Base-by-base conservation (phyloP, 345 rosid species). In the Fremontodendron californicum region DNA sequence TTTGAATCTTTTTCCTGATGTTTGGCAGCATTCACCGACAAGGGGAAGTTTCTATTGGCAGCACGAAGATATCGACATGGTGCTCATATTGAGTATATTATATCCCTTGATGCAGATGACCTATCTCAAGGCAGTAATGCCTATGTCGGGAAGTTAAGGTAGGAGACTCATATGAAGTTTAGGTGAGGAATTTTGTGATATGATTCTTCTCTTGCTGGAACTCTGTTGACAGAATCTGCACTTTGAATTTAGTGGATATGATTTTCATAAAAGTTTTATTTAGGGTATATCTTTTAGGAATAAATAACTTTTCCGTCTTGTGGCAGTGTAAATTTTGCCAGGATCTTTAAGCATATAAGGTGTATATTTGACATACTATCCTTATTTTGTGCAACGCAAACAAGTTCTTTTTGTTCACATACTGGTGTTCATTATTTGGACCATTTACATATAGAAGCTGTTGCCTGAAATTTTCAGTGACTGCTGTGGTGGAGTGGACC, bases 101-200 rank as follows among this genome's bases (percentile, higher is more conserved):
- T 95, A 73, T 91, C 99, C 54, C 94, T 91, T 82, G 93, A 92
- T 73, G 89, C 90, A 11, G 87, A 86, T 74, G 99, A 95, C 78
- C 43, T 91, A 83, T 95, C 99, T 37, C 99, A 93, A 89, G 96
- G 94, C 82, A 93, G 97, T 63, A 91, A 92, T 83, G 93, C 97
- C 31, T 95, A 93, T 70, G 90, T 93, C 40, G 99, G 99, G 18
- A 95, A 95, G 79, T 80, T 95, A 85, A 89, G 98, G 99, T 94
- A 82, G 31, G 78, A 42, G 13, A 68, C 61, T 40, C 45, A 10
- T 15, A 19, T 39, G 54, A 68, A 54, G 48, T 27, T 71, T 46
- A 9, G 35, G 7, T 60, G 35, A 57, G 25, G 23, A 33, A 16
- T 73, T 76, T 52, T 75, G 25, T 35, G 4, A 19, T 63, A 33